A percentile compares a stretch with the other conserved stretches of the same genome.
Evolutionary conservation across 2,329 filamentous ascomycete species (phyloP).

Genomic region (Albifimbria verrucaria): DNA sequence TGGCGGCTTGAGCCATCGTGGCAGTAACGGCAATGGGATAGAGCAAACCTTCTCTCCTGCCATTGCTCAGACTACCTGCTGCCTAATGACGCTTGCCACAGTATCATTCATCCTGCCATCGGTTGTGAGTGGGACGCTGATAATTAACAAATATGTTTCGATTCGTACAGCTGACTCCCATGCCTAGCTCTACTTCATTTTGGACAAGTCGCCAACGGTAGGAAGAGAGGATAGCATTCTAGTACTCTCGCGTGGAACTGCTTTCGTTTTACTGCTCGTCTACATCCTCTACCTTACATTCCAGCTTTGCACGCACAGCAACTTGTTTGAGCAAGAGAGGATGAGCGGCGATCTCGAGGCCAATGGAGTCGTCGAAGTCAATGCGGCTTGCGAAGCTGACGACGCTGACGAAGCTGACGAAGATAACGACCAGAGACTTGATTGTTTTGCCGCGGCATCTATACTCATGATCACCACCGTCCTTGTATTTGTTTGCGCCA

Average conservation of each 20-base stretch:
- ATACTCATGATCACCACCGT: constrained; percentile 72
- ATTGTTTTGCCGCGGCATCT: constrained; percentile 59
- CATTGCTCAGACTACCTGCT: too few relatives aligned
- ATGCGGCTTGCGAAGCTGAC: too few relatives aligned
- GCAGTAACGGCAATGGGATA: constrained; percentile 52
- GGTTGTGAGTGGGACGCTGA: constrained; percentile 43
- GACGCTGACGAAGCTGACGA: too few relatives aligned
- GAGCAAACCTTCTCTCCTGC: constrained; percentile 76
- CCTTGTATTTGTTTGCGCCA: constrained; percentile 69
- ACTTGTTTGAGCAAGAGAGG: constrained; percentile 62
- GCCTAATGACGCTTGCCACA: constrained; percentile 73
- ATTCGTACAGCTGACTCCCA: constrained; percentile 19
- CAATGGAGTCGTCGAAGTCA: constrained; percentile 38
- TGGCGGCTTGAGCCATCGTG: constrained; percentile 63
- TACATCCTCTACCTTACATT: constrained; percentile 77
- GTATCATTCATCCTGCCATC: constrained; percentile 78
- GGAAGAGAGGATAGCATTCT: constrained; percentile 58
- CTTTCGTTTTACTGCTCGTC: constrained; percentile 69
- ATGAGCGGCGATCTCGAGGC: constrained; percentile 40
- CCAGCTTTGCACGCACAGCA: constrained; percentile 71
- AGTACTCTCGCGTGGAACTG: constrained; percentile 70
- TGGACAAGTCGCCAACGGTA: constrained; percentile 43
- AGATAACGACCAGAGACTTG: constrained; percentile 50
- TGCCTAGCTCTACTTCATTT: constrained; percentile 60
- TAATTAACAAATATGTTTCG: neutral